phyloP scores from a whole-genome alignment of 148 eudicot genomes.

The Rhododendron mucronatum region DNA sequence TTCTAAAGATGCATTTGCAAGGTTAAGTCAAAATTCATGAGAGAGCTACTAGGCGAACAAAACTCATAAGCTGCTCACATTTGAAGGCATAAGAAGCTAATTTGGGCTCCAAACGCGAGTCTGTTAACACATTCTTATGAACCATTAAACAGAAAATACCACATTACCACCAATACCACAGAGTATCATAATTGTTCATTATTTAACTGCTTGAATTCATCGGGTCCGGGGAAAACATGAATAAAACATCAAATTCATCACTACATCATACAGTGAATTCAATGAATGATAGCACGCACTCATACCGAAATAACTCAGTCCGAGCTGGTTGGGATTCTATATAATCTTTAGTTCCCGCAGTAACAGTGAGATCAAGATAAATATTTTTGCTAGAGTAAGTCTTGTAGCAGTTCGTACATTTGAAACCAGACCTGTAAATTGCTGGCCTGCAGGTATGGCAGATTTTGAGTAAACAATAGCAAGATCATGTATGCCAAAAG shows the following conservation, averaged over 20 bases:
- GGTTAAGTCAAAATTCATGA: background rate
- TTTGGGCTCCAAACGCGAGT: background rate
- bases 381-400: slow-evolving; percentile 87
- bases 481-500: slow-evolving; percentile 1
- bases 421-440: slow-evolving; percentile 89
- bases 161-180: background rate
- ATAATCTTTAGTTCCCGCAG: slow-evolving; percentile 72
- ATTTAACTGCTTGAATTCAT: background rate
- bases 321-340: slow-evolving; percentile 60
- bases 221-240: background rate
- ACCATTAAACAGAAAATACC: background rate
- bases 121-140: background rate
- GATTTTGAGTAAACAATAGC: slow-evolving; percentile 13
- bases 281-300: background rate
- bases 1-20: background rate
- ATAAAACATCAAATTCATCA: background rate
- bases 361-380: slow-evolving; percentile 89
- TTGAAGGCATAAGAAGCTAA: background rate
- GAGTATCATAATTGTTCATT: background rate
- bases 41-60: background rate
- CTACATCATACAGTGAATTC: background rate
- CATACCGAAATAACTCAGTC: slow-evolving; percentile 82
- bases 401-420: slow-evolving; percentile 71
- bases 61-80: background rate
- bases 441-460: slow-evolving; percentile 57